These are phyloP conservation scores for Lichtheimia hyalospora DNA, from an alignment of 371 early-diverging fungal genomes.

Conservation along the genomic window DNA sequence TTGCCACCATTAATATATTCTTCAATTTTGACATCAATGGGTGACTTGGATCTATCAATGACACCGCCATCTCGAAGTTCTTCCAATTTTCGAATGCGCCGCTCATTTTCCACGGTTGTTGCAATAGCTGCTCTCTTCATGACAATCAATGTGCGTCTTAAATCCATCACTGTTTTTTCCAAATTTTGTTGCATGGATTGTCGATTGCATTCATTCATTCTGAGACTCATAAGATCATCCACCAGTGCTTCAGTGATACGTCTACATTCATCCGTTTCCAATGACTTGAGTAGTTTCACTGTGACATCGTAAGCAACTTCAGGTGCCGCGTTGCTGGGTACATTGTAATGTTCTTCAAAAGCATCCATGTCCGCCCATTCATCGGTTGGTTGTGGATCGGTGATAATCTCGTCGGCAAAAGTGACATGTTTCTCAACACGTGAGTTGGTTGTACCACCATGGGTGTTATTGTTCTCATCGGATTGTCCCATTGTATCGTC, in stretches of 20 bases:
- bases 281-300: conserved; percentile 63
- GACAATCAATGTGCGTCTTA: conserved; percentile 72
- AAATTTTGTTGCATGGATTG: conserved; percentile 62
- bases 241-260: conserved; percentile 71
- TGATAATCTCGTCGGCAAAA: conserved; percentile 49
- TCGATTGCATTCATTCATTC: conserved; percentile 62
- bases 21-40: conserved; percentile 40
- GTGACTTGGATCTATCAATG: conserved; percentile 8
- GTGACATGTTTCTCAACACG: conserved; percentile 34
- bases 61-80: conserved; percentile 12
- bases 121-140: conserved; percentile 82
- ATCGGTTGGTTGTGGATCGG: conserved; percentile 31
- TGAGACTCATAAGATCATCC: conserved; percentile 74
- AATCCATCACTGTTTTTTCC: conserved; percentile 72
- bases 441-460: background rate
- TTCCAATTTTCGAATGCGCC: conserved; percentile 69
- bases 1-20: conserved; percentile 50
- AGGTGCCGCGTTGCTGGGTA: conserved; percentile 56
- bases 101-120: conserved; percentile 79
- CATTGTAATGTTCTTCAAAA: conserved; percentile 58
- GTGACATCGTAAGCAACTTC: conserved; percentile 64
- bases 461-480: conserved; percentile 36
- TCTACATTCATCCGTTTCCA: conserved; percentile 71
- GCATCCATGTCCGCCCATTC: conserved; percentile 53
- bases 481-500: conserved; percentile 29